Base-by-base conservation (phyloP, 257 asterid species). In the Rubia yunnanensis region DNA sequence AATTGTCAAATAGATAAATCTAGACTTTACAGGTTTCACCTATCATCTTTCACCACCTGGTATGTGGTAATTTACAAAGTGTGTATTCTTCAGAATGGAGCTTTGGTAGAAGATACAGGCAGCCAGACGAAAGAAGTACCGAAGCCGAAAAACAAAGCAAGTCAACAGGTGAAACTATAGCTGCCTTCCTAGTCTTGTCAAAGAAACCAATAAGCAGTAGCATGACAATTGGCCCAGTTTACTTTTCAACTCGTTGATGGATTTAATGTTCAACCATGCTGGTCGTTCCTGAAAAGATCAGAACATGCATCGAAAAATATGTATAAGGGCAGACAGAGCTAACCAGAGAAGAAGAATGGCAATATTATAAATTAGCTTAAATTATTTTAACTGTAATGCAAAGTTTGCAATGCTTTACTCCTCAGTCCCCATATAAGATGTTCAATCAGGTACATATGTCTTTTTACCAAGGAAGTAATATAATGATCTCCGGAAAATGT, bases 181-280 rank as follows among this genome's bases (percentile, higher is more conserved):
- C 73, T 0, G 96, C 96, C 75, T 81, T 89, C 81, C 87, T 92
- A 65, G 96, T 92, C 85, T 92, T 92, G 71, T 92, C 96, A 57
- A 89, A 84, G 75, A 92, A 74, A 31, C 96, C 96, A 8, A 89
- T 89, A 44, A 92, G 95, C 64, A 92, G 86, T 55, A 85, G 95
- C 97, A 92, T 92, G 77, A 92, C 96, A 31, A 92, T 89, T 92
- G 98, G 0, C 98, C 98, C 1, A 92, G 82, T 70, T 85, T 92
- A 0, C 96, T 92, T 71, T 92, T 92, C 80, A 92, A 81, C 82
- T 81, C 96, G 65, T 83, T 85, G 10, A 92, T 89, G 0, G 89
- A 80, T 76, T 89, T 89, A 68, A 92, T 82, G 49, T 87, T 95
- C 78, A 92, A 67, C 98, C 98, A 89, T 52, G 73, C 70, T 6